Evolutionary conservation across 441 rosid genomes (phyloP).

Genomic region (Omphalea diandra): DNA sequence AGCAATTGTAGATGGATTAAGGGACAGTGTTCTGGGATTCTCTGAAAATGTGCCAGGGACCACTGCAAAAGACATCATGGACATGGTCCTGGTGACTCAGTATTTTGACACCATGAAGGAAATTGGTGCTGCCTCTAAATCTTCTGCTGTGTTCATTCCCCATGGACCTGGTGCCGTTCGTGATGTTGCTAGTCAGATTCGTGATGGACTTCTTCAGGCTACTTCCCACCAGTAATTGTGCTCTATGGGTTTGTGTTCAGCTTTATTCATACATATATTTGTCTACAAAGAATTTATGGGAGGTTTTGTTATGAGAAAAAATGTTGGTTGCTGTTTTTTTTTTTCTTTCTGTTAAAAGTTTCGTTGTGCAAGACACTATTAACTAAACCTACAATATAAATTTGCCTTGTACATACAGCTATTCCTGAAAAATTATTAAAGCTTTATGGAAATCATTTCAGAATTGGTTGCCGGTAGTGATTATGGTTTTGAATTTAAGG

Average conservation of each 20-base stretch:
- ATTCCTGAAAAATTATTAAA: too few relatives aligned
- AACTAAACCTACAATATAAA: neutral
- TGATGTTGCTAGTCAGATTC: slow-evolving; percentile 46
- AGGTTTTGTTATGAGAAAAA: neutral
- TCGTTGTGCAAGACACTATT: neutral
- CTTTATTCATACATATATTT: neutral
- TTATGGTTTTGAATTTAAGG: too few relatives aligned
- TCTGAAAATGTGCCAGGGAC: slow-evolving; percentile 53
- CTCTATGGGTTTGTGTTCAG: neutral
- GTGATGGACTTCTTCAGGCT: slow-evolving; percentile 52
- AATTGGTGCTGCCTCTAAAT: slow-evolving; percentile 48
- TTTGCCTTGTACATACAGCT: too few relatives aligned
- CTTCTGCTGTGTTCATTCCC: slow-evolving; percentile 47
- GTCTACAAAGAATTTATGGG: neutral
- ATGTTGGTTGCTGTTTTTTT: neutral
- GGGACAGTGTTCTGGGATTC: slow-evolving; percentile 54
- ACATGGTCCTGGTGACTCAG: slow-evolving; percentile 58
- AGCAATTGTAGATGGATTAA: slow-evolving; percentile 54
- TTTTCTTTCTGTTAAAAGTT: neutral
- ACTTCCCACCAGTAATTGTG: slow-evolving; percentile 22
- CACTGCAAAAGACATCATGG: slow-evolving; percentile 52
- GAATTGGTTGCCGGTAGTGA: too few relatives aligned
- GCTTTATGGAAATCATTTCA: too few relatives aligned
- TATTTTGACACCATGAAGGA: slow-evolving; percentile 60
- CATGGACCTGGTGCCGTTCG: slow-evolving; percentile 51